Percentiles rank a stretch among this genome's conserved stretches.
Evolutionary conservation across 2,329 filamentous ascomycete species (phyloP).

Genomic region (Colletotrichum theobromicola): DNA sequence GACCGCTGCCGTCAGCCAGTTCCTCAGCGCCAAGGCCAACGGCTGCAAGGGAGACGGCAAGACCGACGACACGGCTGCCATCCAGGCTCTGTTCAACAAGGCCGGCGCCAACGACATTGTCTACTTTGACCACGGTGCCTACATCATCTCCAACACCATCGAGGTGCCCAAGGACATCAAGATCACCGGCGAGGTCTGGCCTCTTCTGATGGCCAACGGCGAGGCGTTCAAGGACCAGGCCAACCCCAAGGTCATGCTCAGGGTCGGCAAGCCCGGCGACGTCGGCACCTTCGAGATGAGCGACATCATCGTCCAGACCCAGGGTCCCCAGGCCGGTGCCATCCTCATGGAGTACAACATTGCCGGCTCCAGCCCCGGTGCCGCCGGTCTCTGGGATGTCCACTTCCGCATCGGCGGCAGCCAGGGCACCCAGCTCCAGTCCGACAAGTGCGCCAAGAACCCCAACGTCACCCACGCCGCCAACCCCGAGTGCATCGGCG

Average conservation of each 20-base stretch:
- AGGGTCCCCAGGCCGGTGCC: constrained; percentile 83
- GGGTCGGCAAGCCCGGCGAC: constrained; percentile 80
- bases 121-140: constrained; percentile 79
- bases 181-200: constrained; percentile 92
- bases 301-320: constrained; percentile 85
- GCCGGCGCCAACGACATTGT: constrained; percentile 69
- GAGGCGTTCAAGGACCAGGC: constrained; percentile 73
- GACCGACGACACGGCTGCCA: constrained; percentile 85
- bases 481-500: constrained; percentile 73
- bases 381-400: constrained; percentile 90
- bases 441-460: constrained; percentile 79
- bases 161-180: constrained; percentile 79
- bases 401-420: constrained; percentile 92
- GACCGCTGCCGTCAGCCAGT: constrained; percentile 66
- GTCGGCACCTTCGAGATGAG: constrained; percentile 84
- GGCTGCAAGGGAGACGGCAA: constrained; percentile 88
- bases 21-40: constrained; percentile 81
- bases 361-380: constrained; percentile 68
- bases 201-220: constrained; percentile 85
- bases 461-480: constrained; percentile 65
- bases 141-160: constrained; percentile 73
- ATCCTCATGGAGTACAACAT: constrained; percentile 95
- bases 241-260: constrained; percentile 84
- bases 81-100: constrained; percentile 79
- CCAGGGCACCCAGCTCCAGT: constrained; percentile 83